Conservation (phyloP, 2,329 filamentous ascomycete species). For the Thielaviopsis musarum region DNA sequence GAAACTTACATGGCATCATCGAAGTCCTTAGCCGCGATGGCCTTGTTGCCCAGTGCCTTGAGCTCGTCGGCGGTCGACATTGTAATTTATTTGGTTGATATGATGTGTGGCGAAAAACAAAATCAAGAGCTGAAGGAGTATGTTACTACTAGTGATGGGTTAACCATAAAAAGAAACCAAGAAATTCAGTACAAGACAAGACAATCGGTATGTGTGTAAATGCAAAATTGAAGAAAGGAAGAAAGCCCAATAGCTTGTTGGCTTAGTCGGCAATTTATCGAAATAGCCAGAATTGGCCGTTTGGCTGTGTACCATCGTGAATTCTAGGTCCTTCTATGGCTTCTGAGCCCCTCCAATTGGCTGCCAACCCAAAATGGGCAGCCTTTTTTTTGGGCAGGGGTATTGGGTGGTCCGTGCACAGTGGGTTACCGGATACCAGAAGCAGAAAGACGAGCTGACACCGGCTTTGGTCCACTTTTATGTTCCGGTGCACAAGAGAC, state of each 20-base stretch:
- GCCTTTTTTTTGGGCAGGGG: not conserved
- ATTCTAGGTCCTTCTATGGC: slow-evolving; percentile 13
- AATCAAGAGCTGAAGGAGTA: not conserved
- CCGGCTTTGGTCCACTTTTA: slow-evolving; percentile 5
- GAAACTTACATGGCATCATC: slow-evolving; percentile 74
- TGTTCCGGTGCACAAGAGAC: not conserved
- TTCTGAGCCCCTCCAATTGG: slow-evolving; percentile 6
- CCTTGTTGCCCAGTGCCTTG: slow-evolving; percentile 96
- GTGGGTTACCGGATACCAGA: not conserved
- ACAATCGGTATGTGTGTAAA: not conserved
- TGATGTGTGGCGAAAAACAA: not conserved
- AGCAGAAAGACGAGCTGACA: not conserved
- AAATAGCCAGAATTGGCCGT: not conserved
- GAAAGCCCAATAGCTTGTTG: not conserved
- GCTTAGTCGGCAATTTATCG: not conserved
- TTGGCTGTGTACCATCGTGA: slow-evolving; percentile 5
- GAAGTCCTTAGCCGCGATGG: slow-evolving; percentile 95
- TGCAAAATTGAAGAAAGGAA: not conserved
- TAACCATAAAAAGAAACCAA: not conserved
- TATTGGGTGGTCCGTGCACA: slow-evolving; percentile 7
- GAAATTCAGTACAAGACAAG: too few relatives aligned
- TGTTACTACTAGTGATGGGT: not conserved
- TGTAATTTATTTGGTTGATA: slow-evolving; percentile 1
- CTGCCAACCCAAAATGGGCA: slow-evolving; percentile 6
- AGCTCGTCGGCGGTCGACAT: slow-evolving; percentile 59